A percentile compares a stretch with the other conserved stretches of the same genome.
Conservation (phyloP, 371 early-diverging fungal genomes). For the Cokeromyces recurvatus region DNA sequence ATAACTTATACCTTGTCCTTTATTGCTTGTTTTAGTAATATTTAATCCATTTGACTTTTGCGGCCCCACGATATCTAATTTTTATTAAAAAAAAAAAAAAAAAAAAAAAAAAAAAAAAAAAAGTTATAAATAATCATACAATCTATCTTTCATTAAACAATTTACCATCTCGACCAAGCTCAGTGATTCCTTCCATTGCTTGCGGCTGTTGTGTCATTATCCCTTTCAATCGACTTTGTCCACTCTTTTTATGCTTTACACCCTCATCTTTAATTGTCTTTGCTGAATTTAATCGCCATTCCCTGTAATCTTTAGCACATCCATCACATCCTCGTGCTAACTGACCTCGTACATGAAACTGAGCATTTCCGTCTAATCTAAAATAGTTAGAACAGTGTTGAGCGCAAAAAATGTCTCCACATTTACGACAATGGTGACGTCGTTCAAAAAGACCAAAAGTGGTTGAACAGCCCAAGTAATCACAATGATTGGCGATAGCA, state of each 20-base stretch:
- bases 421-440: slow-evolving; percentile 48
- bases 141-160: too few species aligned
- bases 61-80: too few species aligned
- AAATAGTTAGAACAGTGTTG: slow-evolving; percentile 45
- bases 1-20: slow-evolving; percentile 16
- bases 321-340: slow-evolving; percentile 40
- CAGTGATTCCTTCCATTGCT: slow-evolving; percentile 46
- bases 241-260: slow-evolving; percentile 5
- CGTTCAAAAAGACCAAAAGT: slow-evolving; percentile 46
- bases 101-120: too few species aligned
- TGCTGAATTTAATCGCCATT: slow-evolving; percentile 15
- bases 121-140: too few species aligned
- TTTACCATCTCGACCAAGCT: slow-evolving; percentile 47
- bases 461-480: slow-evolving; percentile 21
- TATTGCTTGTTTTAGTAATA: slow-evolving; percentile 16
- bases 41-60: too few species aligned
- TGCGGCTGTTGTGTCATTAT: slow-evolving; percentile 50
- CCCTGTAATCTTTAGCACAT: slow-evolving; percentile 32
- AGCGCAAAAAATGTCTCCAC: slow-evolving; percentile 48
- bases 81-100: too few species aligned
- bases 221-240: slow-evolving; percentile 24
- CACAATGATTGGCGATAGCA: slow-evolving; percentile 30
- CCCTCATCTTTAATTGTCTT: background rate
- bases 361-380: slow-evolving; percentile 36
- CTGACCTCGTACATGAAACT: slow-evolving; percentile 33